Percentiles rank a stretch among this genome's conserved stretches.
These are phyloP conservation scores for Umbelopsis sp. DNA, from an alignment of 192 early-diverging fungal genomes.

Conservation along the genomic window DNA sequence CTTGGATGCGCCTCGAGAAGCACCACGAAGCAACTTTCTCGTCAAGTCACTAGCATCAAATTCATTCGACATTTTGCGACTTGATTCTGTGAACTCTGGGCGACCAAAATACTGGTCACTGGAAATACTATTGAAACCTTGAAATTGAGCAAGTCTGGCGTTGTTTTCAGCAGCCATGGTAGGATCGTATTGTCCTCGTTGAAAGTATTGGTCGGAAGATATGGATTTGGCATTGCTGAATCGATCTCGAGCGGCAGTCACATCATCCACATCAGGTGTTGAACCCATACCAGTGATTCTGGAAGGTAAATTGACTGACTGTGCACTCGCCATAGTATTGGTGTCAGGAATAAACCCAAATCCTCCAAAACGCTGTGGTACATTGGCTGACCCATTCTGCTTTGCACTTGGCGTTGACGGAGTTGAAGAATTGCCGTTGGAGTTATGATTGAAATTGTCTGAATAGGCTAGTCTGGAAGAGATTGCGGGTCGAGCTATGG, in stretches of 20 bases:
- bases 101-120: slow-evolving; percentile 91
- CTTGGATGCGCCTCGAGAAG: slow-evolving; percentile 1
- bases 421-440: neutral
- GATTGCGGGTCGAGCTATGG: neutral
- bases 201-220: slow-evolving; percentile 85
- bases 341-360: slow-evolving; percentile 33
- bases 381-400: slow-evolving; percentile 23
- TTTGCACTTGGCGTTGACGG: slow-evolving; percentile 3
- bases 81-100: neutral
- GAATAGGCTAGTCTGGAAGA: slow-evolving; percentile 30
- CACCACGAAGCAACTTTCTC: slow-evolving; percentile 7
- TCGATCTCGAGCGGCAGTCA: slow-evolving; percentile 20
- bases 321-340: neutral
- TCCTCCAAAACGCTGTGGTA: neutral
- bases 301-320: neutral
- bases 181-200: slow-evolving; percentile 70
- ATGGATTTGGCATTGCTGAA: slow-evolving; percentile 79
- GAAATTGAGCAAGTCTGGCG: slow-evolving; percentile 68
- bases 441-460: neutral
- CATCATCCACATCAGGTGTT: neutral
- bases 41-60: neutral
- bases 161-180: slow-evolving; percentile 50
- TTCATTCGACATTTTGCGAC: neutral
- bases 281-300: slow-evolving; percentile 12
- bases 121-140: slow-evolving; percentile 77